Conservation (phyloP, 2,329 filamentous ascomycete genomes). For the Verticillium klebahnii region DNA sequence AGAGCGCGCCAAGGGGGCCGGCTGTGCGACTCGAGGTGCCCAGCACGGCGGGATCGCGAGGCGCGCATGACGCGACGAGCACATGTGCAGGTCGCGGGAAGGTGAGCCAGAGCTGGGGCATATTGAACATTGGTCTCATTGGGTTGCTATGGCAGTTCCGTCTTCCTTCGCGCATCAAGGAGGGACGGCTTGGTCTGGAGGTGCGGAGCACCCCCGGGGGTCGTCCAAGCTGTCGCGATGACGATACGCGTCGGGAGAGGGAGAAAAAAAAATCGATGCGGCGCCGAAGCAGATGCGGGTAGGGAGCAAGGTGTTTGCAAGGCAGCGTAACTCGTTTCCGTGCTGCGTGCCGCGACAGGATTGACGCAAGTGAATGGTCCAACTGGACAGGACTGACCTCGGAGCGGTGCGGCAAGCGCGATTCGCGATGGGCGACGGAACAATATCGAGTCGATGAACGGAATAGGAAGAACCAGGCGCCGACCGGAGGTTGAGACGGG, state of each 20-base stretch:
- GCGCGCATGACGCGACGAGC: background rate
- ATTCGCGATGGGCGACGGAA: conserved; percentile 12
- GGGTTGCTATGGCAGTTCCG: background rate
- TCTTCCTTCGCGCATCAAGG: background rate
- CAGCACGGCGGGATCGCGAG: background rate
- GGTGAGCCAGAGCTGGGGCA: background rate
- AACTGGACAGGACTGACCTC: conserved; percentile 9
- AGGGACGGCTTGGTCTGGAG: background rate
- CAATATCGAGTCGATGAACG: conserved; percentile 12
- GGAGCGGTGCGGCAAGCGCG: conserved; percentile 5
- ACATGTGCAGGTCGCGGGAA: background rate
- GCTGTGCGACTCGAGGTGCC: background rate
- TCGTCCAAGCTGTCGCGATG: background rate
- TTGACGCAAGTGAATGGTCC: background rate
- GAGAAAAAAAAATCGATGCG: background rate
- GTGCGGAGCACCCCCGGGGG: background rate
- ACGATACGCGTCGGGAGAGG: background rate
- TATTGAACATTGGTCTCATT: background rate
- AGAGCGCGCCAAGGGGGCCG: background rate
- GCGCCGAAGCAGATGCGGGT: background rate
- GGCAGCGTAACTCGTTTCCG: background rate
- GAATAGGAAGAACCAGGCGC: conserved; percentile 16
- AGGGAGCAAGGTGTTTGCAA: background rate
- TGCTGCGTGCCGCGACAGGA: conserved; percentile 1
- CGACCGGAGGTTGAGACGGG: conserved; percentile 12